Evolutionary conservation across 2,329 filamentous ascomycete genomes (phyloP).

Genomic region (Colletotrichum abscissum): DNA sequence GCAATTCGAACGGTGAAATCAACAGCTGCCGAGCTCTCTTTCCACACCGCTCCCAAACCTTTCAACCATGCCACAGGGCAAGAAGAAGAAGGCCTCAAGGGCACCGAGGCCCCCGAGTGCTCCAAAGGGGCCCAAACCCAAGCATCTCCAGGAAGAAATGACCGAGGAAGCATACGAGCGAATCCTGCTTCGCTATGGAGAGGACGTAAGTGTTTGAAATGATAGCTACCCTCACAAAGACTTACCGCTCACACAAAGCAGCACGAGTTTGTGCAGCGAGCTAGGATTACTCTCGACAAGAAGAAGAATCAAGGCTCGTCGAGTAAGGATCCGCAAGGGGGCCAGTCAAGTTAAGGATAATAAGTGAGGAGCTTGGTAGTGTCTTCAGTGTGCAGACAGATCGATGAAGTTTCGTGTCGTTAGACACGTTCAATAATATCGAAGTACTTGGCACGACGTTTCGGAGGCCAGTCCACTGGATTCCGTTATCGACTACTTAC

Average conservation of each 20-base stretch:
- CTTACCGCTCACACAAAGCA: constrained; percentile 32
- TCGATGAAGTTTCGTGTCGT: background rate
- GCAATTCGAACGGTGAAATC: background rate
- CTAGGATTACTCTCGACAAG: constrained; percentile 45
- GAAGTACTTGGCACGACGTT: background rate
- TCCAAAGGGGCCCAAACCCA: too few species aligned
- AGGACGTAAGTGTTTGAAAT: constrained; percentile 42
- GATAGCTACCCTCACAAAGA: background rate
- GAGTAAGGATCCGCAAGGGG: constrained; percentile 35
- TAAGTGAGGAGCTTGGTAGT: constrained; percentile 24
- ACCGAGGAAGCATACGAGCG: too few species aligned
- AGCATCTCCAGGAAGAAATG: too few species aligned
- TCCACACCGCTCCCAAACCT: background rate
- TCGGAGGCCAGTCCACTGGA: background rate
- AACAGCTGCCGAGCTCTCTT: background rate
- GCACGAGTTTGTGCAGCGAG: constrained; percentile 50
- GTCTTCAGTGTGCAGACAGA: background rate
- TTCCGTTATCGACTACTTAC: background rate
- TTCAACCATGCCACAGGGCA: constrained; percentile 10
- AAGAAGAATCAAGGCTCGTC: constrained; percentile 40
- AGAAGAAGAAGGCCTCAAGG: constrained; percentile 52
- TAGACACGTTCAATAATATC: too few species aligned
- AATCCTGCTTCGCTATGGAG: too few species aligned
- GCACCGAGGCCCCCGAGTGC: constrained; percentile 44
- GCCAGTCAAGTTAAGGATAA: constrained; percentile 18